These are phyloP conservation scores for Populus simonii DNA, from an alignment of 345 rosid genomes.

Conservation along the genomic window DNA sequence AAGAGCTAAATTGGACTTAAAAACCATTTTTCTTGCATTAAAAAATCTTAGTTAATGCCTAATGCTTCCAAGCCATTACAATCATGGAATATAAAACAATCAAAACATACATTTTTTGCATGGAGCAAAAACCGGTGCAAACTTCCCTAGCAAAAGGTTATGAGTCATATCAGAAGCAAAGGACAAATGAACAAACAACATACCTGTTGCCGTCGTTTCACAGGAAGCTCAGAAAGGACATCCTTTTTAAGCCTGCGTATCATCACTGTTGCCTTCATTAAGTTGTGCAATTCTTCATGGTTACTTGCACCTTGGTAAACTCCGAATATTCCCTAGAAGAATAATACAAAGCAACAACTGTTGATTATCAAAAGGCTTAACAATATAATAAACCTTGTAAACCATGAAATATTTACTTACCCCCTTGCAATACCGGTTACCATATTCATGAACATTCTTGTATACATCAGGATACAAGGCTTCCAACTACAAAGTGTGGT, in stretches of 20 bases:
- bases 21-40: background rate
- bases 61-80: background rate
- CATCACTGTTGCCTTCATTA: constrained; percentile 96
- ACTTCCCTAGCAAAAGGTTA: background rate
- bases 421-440: constrained; percentile 86
- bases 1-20: background rate
- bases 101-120: background rate
- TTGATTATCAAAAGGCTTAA: background rate
- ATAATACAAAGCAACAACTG: constrained; percentile 10
- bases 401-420: constrained; percentile 39
- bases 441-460: constrained; percentile 77
- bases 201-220: constrained; percentile 93
- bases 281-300: constrained; percentile 95
- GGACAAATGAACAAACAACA: background rate
- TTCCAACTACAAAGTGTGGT: constrained; percentile 59
- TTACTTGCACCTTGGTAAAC: constrained; percentile 88
- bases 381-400: background rate
- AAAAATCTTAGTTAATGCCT: too few relatives aligned
- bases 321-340: constrained; percentile 74
- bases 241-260: constrained; percentile 91
- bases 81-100: background rate
- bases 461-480: constrained; percentile 88
- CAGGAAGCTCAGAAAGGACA: constrained; percentile 84
- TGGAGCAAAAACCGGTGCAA: background rate
- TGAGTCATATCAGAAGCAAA: background rate